Conservation (phyloP, 345 rosid species). For the Eutrema yunnanense region DNA sequence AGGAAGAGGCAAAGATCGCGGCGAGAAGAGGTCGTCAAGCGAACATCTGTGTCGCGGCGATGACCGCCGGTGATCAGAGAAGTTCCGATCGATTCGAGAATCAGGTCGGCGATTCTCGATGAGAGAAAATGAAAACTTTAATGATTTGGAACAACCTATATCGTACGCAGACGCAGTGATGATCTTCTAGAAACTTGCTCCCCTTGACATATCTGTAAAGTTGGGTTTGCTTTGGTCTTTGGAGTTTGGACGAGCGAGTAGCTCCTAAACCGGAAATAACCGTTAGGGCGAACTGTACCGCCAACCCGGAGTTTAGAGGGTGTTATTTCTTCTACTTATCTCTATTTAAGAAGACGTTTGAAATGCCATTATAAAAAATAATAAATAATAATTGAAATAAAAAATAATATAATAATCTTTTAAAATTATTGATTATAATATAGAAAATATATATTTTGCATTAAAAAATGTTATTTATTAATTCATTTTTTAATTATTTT, state of each 20-base stretch:
- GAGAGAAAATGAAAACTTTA: slow-evolving; percentile 2
- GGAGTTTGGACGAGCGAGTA: neutral
- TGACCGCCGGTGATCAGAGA: slow-evolving; percentile 18
- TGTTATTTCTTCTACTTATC: no score
- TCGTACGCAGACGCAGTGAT: slow-evolving; percentile 16
- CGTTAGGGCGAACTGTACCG: slow-evolving; percentile 13
- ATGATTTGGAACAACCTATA: neutral
- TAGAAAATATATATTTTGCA: no score
- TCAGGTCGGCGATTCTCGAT: slow-evolving; percentile 12
- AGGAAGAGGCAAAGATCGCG: slow-evolving; percentile 14
- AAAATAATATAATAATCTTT: no score
- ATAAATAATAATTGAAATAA: no score
- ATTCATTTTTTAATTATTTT: no score
- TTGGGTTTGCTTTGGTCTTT: slow-evolving; percentile 16
- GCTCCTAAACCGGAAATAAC: slow-evolving; percentile 9
- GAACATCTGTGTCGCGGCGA: slow-evolving; percentile 1
- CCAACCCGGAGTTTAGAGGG: slow-evolving; percentile 1
- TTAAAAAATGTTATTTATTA: no score
- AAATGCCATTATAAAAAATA: no score
- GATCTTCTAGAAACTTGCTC: slow-evolving; percentile 19
- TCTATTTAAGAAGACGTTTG: no score
- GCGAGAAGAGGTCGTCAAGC: slow-evolving; percentile 8
- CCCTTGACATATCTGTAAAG: slow-evolving; percentile 26
- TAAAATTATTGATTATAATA: no score
- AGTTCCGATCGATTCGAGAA: slow-evolving; percentile 5